These are phyloP conservation scores for Friedmanniomyces endolithicus DNA, from an alignment of 495 filamentous ascomycete genomes.

Conservation along the genomic window DNA sequence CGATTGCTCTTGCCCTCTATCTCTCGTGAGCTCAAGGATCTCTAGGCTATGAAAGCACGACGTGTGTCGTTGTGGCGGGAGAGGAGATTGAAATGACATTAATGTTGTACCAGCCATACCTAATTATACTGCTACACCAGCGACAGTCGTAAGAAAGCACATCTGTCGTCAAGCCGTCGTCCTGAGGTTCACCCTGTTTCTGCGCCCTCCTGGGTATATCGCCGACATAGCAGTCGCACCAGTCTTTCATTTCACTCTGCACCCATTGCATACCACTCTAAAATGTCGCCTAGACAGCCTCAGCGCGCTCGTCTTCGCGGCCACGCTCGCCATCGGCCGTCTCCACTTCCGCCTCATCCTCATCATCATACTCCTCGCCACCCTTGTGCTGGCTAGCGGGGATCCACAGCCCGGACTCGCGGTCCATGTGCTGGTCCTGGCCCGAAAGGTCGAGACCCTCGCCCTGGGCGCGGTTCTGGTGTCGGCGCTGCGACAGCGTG, in stretches of 20 bases:
- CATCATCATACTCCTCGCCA: conserved; percentile 45
- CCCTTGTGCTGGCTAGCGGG: conserved; percentile 63
- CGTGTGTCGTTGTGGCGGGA: no score
- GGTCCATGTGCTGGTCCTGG: conserved; percentile 72
- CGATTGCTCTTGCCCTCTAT: no score
- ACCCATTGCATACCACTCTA: background rate
- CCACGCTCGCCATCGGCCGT: conserved; percentile 46
- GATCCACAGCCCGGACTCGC: conserved; percentile 73
- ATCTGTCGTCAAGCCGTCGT: background rate
- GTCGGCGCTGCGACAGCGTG: conserved; percentile 72
- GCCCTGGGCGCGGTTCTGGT: conserved; percentile 48
- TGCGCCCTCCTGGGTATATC: conserved; percentile 5
- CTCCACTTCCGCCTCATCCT: conserved; percentile 51
- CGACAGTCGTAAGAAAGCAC: background rate
- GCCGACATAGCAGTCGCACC: background rate
- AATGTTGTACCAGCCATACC: background rate
- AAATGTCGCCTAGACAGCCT: conserved; percentile 19
- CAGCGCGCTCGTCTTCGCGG: conserved; percentile 45
- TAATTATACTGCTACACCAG: background rate
- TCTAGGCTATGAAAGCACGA: no score
- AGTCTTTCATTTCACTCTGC: background rate
- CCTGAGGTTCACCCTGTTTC: background rate
- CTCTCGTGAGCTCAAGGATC: no score
- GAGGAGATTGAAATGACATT: background rate
- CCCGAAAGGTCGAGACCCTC: conserved; percentile 66